A percentile compares a stretch with the other conserved stretches of the same genome.
These are phyloP conservation scores for Neltuma alba DNA, from an alignment of 306 rosid species.

Conservation along the genomic window DNA sequence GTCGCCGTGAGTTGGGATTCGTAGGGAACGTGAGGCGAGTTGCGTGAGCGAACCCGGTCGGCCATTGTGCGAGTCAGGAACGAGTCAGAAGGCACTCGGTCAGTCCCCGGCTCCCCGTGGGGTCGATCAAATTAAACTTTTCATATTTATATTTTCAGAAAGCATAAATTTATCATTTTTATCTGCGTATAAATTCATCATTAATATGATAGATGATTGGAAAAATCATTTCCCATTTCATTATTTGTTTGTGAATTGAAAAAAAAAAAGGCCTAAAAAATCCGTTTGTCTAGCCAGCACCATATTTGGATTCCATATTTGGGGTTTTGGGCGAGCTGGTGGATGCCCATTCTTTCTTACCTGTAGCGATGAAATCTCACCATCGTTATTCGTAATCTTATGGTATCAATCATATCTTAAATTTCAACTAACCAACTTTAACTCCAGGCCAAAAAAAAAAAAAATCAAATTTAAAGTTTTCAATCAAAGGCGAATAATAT, in stretches of 20 bases:
- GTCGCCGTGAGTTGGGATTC: not conserved
- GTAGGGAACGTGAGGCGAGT: not conserved
- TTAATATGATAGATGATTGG: not conserved
- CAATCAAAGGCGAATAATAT: not conserved
- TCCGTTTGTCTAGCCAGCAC: too few species aligned
- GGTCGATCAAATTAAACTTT: not conserved
- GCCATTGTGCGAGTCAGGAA: not conserved
- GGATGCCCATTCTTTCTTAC: too few species aligned
- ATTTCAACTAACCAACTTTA: not conserved
- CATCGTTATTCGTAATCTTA: not conserved
- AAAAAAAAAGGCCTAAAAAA: not conserved
- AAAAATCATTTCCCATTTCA: not conserved
- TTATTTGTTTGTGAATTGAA: not conserved
- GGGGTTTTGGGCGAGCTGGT: too few species aligned
- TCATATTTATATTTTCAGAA: not conserved
- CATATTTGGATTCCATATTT: too few species aligned
- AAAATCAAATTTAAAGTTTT: not conserved
- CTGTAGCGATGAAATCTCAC: not conserved
- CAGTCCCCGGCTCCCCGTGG: not conserved
- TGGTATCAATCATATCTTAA: not conserved
- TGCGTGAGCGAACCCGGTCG: not conserved
- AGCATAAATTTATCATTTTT: not conserved
- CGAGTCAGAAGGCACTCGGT: not conserved
- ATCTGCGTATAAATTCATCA: not conserved
- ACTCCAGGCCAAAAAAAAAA: too few species aligned